Evolutionary conservation across 192 early-diverging fungal genomes (phyloP).

Genomic region (Mortierella hygrophila): DNA sequence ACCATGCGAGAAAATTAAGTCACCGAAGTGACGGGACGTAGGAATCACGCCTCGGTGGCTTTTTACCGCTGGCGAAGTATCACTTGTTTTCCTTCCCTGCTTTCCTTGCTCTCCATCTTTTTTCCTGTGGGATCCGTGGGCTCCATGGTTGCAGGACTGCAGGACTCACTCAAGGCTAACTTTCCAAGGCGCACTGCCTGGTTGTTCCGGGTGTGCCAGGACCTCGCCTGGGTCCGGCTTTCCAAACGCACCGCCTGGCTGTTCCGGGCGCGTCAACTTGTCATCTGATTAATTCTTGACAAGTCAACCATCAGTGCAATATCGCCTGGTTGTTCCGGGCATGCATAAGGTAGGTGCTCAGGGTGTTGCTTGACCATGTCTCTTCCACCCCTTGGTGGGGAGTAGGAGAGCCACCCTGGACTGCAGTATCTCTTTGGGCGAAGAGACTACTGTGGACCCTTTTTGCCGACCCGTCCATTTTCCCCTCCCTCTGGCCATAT

Average conservation of each 20-base stretch:
- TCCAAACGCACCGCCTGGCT: no score
- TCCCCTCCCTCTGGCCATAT: neutral
- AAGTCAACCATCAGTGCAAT: constrained; percentile 15
- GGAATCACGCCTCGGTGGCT: no score
- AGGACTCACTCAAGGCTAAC: no score
- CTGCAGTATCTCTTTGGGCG: constrained; percentile 25
- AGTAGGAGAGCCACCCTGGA: constrained; percentile 15
- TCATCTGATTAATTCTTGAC: neutral
- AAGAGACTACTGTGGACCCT: constrained; percentile 21
- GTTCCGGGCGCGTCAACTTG: no score
- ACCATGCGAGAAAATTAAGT: neutral
- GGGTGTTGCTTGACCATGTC: constrained; percentile 24
- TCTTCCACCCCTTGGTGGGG: constrained; percentile 17
- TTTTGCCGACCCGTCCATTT: constrained; percentile 7
- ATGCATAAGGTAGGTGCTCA: constrained; percentile 25
- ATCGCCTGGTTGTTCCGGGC: constrained; percentile 17
- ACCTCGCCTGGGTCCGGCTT: constrained; percentile 4
- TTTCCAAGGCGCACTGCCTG: no score
- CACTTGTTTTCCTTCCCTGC: no score
- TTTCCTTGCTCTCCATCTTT: neutral
- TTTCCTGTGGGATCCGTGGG: neutral
- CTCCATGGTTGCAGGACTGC: no score
- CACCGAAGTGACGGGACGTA: no score
- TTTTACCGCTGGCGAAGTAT: no score
- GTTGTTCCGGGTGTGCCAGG: constrained; percentile 6